These are phyloP conservation scores for Ambrosiella beaveri DNA, from an alignment of 2,329 filamentous ascomycete species.

Conservation along the genomic window DNA sequence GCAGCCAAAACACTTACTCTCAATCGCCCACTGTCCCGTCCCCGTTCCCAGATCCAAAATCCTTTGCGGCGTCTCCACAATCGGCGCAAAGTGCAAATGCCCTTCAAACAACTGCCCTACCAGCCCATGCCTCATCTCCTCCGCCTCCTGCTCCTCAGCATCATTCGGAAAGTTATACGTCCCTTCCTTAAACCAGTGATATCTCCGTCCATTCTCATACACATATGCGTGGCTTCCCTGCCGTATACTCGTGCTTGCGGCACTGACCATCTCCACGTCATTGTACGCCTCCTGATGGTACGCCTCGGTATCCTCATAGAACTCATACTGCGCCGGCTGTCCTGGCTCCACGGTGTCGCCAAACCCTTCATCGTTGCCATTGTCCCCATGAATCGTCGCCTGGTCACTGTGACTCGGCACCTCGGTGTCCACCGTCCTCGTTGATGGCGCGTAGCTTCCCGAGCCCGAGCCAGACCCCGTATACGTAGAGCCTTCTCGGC, in stretches of 20 bases:
- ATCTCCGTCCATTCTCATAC: conserved; percentile 17
- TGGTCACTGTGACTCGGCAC: background rate
- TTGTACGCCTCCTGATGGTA: background rate
- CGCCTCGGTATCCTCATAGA: background rate
- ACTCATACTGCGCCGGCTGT: conserved; percentile 1
- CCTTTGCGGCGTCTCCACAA: conserved; percentile 29
- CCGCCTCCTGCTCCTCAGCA: conserved; percentile 39
- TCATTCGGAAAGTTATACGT: conserved; percentile 43
- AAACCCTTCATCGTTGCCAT: background rate
- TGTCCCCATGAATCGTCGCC: background rate
- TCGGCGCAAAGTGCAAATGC: conserved; percentile 34
- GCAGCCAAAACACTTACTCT: conserved; percentile 22
- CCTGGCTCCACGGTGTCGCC: background rate
- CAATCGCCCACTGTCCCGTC: conserved; percentile 42
- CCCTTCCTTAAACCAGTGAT: conserved; percentile 27
- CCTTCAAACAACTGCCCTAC: conserved; percentile 30
- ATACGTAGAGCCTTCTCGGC: background rate
- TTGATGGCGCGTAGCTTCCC: background rate
- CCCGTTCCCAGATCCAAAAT: conserved; percentile 42
- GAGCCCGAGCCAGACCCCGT: background rate
- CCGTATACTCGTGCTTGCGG: conserved; percentile 5
- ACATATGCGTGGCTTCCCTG: conserved; percentile 11
- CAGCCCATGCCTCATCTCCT: conserved; percentile 40
- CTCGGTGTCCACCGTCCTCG: background rate
- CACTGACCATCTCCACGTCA: conserved; percentile 2